Percentiles rank a stretch among this genome's conserved stretches.
Conservation (phyloP, 345 rosid genomes). For the Psidium friedrichsthalianum region DNA sequence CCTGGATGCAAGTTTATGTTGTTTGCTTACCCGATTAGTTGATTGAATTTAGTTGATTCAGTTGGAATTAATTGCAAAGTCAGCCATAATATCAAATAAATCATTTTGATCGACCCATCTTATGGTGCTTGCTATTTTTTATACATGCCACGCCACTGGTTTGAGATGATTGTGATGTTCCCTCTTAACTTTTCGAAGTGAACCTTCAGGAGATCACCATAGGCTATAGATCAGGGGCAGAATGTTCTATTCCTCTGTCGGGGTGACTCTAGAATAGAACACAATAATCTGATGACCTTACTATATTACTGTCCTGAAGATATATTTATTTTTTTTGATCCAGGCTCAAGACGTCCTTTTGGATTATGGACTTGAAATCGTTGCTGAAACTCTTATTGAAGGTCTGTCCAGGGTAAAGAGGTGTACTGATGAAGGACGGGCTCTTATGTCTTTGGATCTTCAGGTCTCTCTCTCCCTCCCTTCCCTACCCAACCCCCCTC, state of each 20-base stretch:
- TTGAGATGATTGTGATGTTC: not conserved
- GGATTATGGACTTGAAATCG: constrained; percentile 78
- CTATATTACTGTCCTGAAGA: not conserved
- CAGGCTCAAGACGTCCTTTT: constrained; percentile 75
- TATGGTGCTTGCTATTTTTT: not conserved
- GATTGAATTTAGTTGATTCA: too few relatives aligned
- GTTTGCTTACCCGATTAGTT: not conserved
- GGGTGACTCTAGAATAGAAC: not conserved
- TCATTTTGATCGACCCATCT: not conserved
- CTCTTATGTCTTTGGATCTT: constrained; percentile 87
- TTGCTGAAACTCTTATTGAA: constrained; percentile 84
- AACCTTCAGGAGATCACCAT: not conserved
- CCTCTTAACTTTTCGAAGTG: not conserved
- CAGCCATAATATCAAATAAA: too few relatives aligned
- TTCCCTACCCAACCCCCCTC: too few relatives aligned
- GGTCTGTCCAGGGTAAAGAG: constrained; percentile 89
- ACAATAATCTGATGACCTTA: not conserved
- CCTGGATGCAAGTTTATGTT: not conserved
- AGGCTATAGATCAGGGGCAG: not conserved
- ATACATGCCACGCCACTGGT: not conserved
- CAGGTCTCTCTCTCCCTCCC: constrained; percentile 40
- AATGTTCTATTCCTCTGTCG: not conserved
- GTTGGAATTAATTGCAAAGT: too few relatives aligned
- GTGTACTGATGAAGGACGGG: constrained; percentile 94
- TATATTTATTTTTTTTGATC: not conserved